phyloP scores from a whole-genome alignment of 352 stramenopile genomes.

The Ophiocytium majus region DNA sequence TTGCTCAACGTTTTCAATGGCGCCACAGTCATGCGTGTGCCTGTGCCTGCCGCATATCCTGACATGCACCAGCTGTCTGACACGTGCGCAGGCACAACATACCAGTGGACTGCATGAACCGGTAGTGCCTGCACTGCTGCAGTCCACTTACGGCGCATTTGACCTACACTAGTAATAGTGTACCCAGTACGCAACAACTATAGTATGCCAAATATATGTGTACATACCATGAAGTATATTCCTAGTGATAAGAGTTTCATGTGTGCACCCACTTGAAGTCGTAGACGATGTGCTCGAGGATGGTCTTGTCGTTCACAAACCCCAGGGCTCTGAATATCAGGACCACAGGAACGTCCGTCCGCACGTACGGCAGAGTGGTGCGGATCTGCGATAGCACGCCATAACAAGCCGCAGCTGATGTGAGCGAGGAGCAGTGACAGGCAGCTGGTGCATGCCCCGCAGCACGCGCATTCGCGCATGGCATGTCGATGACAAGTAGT shows the following conservation, averaged over 20 bases:
- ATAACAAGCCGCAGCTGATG: no score
- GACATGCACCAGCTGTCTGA: not conserved
- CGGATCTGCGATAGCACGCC: conserved; percentile 86
- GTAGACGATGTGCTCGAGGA: conserved; percentile 98
- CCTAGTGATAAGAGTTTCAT: no score
- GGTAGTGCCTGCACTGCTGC: not conserved
- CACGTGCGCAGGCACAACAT: no score
- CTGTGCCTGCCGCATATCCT: not conserved
- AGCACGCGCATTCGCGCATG: not conserved
- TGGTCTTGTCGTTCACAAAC: conserved; percentile 91
- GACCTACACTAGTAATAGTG: not conserved
- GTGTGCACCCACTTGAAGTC: conserved; percentile 87
- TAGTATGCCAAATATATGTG: no score
- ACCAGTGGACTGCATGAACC: not conserved
- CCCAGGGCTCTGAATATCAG: conserved; percentile 98
- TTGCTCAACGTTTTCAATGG: no score
- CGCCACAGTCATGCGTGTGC: not conserved
- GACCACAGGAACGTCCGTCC: conserved; percentile 96
- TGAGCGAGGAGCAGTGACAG: not conserved
- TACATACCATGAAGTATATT: not conserved
- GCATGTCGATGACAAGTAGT: no score
- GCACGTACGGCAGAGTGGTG: conserved; percentile 95
- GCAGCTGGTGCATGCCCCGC: not conserved
- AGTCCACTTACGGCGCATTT: not conserved
- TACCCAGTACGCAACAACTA: not conserved